A percentile compares a stretch with the other conserved stretches of the same genome.
phyloP scores from a whole-genome alignment of 2,329 filamentous ascomycete species.

The Sporothrix mexicana region DNA sequence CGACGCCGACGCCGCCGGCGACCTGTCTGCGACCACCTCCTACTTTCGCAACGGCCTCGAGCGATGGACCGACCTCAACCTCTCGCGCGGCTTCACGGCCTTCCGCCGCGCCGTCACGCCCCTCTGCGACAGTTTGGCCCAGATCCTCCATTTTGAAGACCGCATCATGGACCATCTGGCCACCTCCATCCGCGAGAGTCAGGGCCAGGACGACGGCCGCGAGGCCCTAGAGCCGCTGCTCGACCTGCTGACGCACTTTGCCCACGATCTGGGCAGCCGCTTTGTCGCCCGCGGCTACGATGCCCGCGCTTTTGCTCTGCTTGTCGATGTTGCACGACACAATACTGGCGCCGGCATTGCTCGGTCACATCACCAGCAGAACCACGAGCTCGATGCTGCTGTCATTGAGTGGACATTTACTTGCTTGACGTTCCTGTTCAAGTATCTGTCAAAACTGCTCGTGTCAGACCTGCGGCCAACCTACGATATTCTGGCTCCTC shows the following conservation, averaged over 20 bases:
- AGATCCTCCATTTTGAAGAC: constrained; percentile 89
- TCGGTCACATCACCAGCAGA: constrained; percentile 42
- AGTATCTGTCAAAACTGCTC: constrained; percentile 87
- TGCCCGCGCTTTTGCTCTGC: constrained; percentile 71
- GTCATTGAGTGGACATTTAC: constrained; percentile 99
- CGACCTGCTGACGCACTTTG: constrained; percentile 87
- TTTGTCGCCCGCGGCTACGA: constrained; percentile 83
- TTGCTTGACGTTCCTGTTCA: constrained; percentile 93
- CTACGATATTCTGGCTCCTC: constrained; percentile 79
- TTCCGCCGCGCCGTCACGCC: constrained; percentile 78
- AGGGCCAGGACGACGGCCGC: constrained; percentile 60
- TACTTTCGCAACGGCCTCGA: constrained; percentile 83
- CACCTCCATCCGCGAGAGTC: constrained; percentile 71
- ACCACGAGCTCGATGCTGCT: constrained; percentile 76
- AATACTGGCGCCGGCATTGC: constrained; percentile 34
- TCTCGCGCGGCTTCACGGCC: constrained; percentile 77
- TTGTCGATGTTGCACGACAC: constrained; percentile 71
- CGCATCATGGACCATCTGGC: constrained; percentile 80
- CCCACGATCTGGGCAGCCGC: constrained; percentile 84
- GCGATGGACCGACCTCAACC: constrained; percentile 90
- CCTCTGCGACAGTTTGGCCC: constrained; percentile 85
- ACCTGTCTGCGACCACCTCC: constrained; percentile 77
- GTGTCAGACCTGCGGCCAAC: constrained; percentile 85
- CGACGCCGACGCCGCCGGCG: constrained; percentile 65
- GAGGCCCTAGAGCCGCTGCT: constrained; percentile 85